Conservation (phyloP, 1,284 basidiomycete species). For the Cerioporus squamosus region DNA sequence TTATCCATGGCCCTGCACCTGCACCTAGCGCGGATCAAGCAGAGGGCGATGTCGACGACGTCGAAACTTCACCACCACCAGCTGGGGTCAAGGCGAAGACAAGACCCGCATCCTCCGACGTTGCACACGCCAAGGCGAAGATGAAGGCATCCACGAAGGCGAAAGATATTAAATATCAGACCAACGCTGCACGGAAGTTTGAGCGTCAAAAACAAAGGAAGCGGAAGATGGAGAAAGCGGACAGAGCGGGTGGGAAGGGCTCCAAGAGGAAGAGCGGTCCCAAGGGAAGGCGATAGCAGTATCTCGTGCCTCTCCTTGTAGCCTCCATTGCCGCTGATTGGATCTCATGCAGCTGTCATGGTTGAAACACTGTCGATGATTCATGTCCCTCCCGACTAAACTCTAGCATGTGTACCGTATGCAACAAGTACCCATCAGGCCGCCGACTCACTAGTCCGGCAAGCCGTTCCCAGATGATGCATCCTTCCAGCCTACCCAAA, state of each 20-base stretch:
- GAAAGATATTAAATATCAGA: constrained; percentile 66
- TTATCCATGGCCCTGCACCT: constrained; percentile 52
- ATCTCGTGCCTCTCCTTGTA: neutral
- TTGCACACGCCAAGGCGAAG: constrained; percentile 22
- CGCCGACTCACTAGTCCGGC: neutral
- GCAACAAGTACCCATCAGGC: neutral
- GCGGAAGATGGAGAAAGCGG: constrained; percentile 69
- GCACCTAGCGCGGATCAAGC: neutral
- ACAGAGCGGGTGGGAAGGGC: constrained; percentile 63
- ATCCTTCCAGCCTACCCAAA: constrained; percentile 37
- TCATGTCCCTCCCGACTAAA: neutral
- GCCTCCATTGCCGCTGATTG: neutral
- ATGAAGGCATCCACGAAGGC: constrained; percentile 27
- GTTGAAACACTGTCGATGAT: too few relatives aligned
- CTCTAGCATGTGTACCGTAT: neutral
- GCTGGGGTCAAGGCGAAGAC: neutral
- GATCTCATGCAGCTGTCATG: neutral
- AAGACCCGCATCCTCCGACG: neutral
- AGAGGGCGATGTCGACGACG: neutral
- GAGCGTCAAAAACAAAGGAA: constrained; percentile 60
- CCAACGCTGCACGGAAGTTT: constrained; percentile 59
- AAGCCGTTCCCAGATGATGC: neutral
- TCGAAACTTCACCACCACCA: neutral
- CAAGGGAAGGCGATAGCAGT: constrained; percentile 25
- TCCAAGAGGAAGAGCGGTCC: constrained; percentile 42